phyloP scores from a whole-genome alignment of 176 grass and related monocot species.

The Leersia perrieri region DNA sequence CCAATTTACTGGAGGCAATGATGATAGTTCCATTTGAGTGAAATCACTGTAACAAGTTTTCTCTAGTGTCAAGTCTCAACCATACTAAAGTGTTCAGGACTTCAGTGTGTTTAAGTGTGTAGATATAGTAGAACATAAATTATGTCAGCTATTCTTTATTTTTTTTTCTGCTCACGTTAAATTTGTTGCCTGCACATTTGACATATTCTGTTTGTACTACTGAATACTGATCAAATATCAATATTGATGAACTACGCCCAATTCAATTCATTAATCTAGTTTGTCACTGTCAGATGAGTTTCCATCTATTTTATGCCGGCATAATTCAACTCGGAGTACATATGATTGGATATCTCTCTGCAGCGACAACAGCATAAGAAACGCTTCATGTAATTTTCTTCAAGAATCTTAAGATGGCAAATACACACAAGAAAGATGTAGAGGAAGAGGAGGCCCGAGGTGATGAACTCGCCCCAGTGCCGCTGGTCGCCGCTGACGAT shows the following conservation, averaged over 20 bases:
- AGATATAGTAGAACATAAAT: background rate
- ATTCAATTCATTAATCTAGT: background rate
- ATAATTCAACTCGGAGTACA: background rate
- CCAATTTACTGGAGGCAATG: background rate
- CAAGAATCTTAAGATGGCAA: slow-evolving; percentile 30
- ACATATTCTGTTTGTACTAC: background rate
- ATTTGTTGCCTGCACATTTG: background rate
- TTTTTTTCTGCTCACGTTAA: background rate
- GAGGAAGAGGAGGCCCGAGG: slow-evolving; percentile 76
- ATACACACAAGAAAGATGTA: slow-evolving; percentile 63
- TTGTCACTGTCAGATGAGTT: background rate
- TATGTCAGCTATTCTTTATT: background rate
- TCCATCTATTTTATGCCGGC: background rate
- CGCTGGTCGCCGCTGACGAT: slow-evolving; percentile 89
- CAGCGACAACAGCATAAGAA: background rate
- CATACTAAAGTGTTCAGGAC: background rate
- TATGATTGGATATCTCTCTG: background rate
- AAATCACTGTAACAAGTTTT: background rate
- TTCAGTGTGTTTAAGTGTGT: background rate
- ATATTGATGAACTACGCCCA: background rate
- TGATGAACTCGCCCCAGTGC: slow-evolving; percentile 98
- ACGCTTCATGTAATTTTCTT: slow-evolving; percentile 17
- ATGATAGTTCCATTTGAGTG: background rate
- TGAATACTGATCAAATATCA: background rate
- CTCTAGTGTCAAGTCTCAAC: background rate